Percentiles rank a stretch among this genome's conserved stretches.
Conservation (phyloP, 768 basidiomycete genomes). For the Amanita inopinata region DNA sequence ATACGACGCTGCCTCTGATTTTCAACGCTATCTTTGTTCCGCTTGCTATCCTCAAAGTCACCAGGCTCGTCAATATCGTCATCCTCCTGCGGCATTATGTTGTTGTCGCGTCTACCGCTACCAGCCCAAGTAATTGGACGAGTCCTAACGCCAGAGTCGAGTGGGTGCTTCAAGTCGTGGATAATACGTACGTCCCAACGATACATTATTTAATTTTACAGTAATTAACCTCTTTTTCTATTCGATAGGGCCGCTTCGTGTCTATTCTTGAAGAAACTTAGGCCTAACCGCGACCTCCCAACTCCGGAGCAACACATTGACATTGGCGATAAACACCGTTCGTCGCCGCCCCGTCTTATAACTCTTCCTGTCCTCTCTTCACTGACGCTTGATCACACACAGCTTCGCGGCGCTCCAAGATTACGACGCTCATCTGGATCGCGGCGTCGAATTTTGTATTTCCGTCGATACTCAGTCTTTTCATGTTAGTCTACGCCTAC, state of each 20-base stretch:
- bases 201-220: background rate
- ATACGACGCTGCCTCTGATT: background rate
- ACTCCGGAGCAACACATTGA: background rate
- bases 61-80: background rate
- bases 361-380: background rate
- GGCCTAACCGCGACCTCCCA: background rate
- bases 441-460: constrained; percentile 4
- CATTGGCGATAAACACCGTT: background rate
- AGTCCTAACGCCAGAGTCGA: background rate
- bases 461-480: background rate
- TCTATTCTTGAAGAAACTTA: background rate
- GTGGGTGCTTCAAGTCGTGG: background rate
- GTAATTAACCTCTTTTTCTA: background rate
- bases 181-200: background rate
- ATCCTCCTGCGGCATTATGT: background rate
- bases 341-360: background rate
- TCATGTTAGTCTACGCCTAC: background rate
- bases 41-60: background rate
- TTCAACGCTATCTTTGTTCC: background rate
- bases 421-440: background rate
- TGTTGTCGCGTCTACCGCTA: background rate
- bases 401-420: background rate
- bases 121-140: background rate
- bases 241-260: background rate
- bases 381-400: background rate